Evolutionary conservation across 257 asterid genomes (phyloP).

Genomic region (Solanum piurae): DNA sequence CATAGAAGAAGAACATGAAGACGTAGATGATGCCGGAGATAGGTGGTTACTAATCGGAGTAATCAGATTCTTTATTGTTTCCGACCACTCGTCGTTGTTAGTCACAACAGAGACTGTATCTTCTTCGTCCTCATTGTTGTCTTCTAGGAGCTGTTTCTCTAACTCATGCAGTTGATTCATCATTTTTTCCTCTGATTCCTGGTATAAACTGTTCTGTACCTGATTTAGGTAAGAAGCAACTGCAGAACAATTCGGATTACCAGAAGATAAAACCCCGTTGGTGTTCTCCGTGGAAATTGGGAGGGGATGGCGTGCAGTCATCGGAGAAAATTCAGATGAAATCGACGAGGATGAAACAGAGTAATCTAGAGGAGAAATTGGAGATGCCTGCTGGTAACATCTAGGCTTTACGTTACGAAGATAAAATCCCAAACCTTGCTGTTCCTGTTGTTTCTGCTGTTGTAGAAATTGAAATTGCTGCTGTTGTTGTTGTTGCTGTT

Average conservation of each 20-base stretch:
- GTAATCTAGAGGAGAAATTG: slow-evolving; percentile 42
- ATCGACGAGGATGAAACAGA: slow-evolving; percentile 20
- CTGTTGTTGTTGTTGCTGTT: slow-evolving; percentile 27
- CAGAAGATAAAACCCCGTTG: not conserved
- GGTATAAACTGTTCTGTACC: slow-evolving; percentile 13
- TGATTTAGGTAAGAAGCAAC: slow-evolving; percentile 24
- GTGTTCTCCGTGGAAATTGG: not conserved
- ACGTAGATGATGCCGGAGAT: slow-evolving; percentile 58
- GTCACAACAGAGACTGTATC: slow-evolving; percentile 45
- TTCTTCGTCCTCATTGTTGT: slow-evolving; percentile 32
- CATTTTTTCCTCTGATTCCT: slow-evolving; percentile 35
- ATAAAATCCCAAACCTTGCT: slow-evolving; percentile 30
- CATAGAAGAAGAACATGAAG: slow-evolving; percentile 58
- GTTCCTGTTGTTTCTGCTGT: slow-evolving; percentile 30
- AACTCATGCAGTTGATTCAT: slow-evolving; percentile 55
- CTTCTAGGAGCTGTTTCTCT: slow-evolving; percentile 61
- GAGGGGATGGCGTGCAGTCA: not conserved
- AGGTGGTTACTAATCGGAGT: slow-evolving; percentile 11
- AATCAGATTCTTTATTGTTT: slow-evolving; percentile 46
- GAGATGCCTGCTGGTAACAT: slow-evolving; percentile 38
- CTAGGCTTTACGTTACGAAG: slow-evolving; percentile 64
- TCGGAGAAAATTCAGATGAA: slow-evolving; percentile 23
- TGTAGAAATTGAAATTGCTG: not conserved
- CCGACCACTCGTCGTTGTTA: slow-evolving; percentile 71
- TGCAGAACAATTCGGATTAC: slow-evolving; percentile 3